These are phyloP conservation scores for Betula pendula DNA, from an alignment of 306 rosid genomes.

Conservation along the genomic window DNA sequence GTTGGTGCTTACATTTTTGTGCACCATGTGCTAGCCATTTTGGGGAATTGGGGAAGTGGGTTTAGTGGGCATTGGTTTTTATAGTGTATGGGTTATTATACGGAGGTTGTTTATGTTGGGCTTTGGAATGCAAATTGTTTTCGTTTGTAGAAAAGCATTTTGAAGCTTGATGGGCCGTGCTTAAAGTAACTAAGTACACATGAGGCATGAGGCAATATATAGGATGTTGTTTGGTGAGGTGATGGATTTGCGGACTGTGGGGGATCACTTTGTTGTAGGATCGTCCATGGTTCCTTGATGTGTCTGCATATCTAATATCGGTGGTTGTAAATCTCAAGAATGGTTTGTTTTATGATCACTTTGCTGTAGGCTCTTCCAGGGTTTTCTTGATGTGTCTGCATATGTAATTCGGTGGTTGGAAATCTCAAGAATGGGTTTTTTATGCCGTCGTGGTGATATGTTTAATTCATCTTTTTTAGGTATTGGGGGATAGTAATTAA, in stretches of 20 bases:
- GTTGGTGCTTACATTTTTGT: background rate
- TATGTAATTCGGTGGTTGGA: background rate
- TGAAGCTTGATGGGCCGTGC: background rate
- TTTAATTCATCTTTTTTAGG: background rate
- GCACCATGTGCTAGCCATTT: background rate
- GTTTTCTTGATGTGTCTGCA: background rate
- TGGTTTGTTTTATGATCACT: constrained; percentile 7
- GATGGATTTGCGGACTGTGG: background rate
- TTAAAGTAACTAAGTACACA: background rate
- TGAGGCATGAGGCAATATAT: background rate
- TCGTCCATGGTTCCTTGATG: background rate
- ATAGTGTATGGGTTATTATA: background rate
- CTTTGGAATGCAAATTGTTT: background rate
- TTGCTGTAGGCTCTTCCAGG: background rate
- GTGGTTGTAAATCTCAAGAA: background rate
- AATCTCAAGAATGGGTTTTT: background rate
- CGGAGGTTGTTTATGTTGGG: background rate
- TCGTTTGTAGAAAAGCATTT: background rate
- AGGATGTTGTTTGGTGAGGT: background rate
- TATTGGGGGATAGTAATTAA: background rate
- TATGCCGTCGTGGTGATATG: background rate
- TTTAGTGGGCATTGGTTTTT: background rate
- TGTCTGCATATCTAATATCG: background rate
- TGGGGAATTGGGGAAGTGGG: background rate
- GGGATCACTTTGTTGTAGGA: background rate